Evolutionary conservation across 345 rosid genomes (phyloP).

Genomic region (Mallotus nudiflorus): DNA sequence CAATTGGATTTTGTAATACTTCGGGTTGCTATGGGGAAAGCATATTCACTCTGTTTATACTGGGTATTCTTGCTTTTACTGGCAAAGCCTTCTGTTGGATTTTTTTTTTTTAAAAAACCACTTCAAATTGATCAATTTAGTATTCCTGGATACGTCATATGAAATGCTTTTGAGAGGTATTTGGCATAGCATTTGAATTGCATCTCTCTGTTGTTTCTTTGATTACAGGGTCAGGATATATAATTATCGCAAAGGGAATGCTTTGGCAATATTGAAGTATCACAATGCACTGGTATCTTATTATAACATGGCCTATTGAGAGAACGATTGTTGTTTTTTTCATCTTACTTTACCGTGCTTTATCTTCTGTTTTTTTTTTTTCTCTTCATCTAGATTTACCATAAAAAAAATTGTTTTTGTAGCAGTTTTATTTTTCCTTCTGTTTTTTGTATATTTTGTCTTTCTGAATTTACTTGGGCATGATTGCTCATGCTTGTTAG

Average conservation of each 20-base stretch:
- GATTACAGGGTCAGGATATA: constrained; percentile 67
- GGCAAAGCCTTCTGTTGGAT: not conserved
- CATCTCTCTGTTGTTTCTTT: constrained; percentile 17
- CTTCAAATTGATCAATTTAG: not conserved
- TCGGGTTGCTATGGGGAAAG: not conserved
- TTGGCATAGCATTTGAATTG: not conserved
- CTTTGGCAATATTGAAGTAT: constrained; percentile 83
- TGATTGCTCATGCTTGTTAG: not conserved
- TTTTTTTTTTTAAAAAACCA: no score
- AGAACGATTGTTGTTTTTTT: not conserved
- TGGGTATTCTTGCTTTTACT: not conserved
- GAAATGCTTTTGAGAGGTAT: not conserved
- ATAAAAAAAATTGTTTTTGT: not conserved
- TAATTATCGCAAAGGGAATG: constrained; percentile 81
- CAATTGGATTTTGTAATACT: no score
- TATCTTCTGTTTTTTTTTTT: not conserved
- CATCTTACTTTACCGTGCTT: not conserved
- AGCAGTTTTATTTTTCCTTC: not conserved
- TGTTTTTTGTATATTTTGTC: not conserved
- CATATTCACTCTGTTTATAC: not conserved
- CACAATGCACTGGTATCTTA: constrained; percentile 65
- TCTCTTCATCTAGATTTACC: not conserved
- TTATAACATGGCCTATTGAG: constrained; percentile 1
- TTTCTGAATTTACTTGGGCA: not conserved
- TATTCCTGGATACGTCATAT: not conserved